Evolutionary conservation across 1,284 basidiomycete species (phyloP).

Genomic region (Puccinia coronata): DNA sequence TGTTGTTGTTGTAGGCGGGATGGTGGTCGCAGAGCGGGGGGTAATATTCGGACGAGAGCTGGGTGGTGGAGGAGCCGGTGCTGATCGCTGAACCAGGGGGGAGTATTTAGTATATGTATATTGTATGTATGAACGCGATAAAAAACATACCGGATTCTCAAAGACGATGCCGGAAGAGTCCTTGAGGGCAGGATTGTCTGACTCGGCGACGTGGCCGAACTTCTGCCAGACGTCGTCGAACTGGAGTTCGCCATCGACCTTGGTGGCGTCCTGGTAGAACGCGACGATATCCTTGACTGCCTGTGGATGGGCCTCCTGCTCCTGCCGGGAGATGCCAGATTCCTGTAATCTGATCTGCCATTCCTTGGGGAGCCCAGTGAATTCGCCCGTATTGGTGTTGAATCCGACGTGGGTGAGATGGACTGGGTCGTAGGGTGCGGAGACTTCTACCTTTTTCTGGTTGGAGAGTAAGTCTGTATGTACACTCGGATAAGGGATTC

Average conservation of each 20-base stretch:
- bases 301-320: conserved; percentile 97
- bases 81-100: conserved; percentile 50
- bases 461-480: conserved; percentile 71
- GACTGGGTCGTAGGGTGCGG: conserved; percentile 96
- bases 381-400: conserved; percentile 97
- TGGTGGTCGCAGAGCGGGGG: conserved; percentile 1
- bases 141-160: conserved; percentile 48
- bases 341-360: conserved; percentile 98
- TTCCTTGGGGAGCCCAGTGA: conserved; percentile 85
- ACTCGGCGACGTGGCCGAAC: conserved; percentile 53
- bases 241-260: conserved; percentile 55
- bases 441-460: conserved; percentile 86
- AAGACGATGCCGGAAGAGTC: conserved; percentile 23
- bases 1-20: too few relatives aligned
- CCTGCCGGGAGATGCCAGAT: conserved; percentile 87
- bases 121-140: not conserved
- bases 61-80: conserved; percentile 51
- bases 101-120: not conserved
- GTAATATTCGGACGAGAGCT: not conserved
- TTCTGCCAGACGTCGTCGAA: conserved; percentile 59
- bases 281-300: conserved; percentile 99
- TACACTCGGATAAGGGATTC: not conserved
- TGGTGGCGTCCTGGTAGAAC: conserved; percentile 76
- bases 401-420: conserved; percentile 99
- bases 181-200: conserved; percentile 46